Evolutionary conservation across 163 green algal genomes (phyloP).

Genomic region (Chlamydomonas reinhardtii): DNA sequence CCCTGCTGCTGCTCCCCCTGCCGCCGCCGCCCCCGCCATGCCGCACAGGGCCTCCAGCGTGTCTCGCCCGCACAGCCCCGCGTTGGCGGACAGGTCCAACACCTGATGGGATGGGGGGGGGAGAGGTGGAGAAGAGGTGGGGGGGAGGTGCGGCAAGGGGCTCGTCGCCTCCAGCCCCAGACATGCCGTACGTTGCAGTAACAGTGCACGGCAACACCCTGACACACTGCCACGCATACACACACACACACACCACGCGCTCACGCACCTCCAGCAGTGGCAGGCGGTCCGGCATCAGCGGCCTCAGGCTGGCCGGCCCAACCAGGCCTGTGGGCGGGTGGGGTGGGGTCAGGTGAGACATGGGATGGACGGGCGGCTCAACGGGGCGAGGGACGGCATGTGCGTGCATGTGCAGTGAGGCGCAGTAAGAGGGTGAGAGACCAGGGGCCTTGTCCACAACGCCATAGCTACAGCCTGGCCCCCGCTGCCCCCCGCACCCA

Average conservation of each 20-base stretch:
- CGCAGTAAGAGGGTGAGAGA: too few relatives aligned
- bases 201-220: too few relatives aligned
- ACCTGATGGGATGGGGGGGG: slow-evolving; percentile 5
- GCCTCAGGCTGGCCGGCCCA: background rate
- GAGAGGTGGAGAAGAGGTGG: background rate
- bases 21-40: background rate
- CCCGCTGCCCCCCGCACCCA: background rate
- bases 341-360: too few relatives aligned
- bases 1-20: slow-evolving; percentile 4
- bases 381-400: background rate
- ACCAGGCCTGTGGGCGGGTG: background rate
- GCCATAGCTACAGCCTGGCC: too few relatives aligned
- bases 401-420: background rate
- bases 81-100: slow-evolving; percentile 46
- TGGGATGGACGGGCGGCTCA: too few relatives aligned
- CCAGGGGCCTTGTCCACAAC: too few relatives aligned
- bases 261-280: too few relatives aligned
- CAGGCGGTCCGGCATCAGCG: too few relatives aligned
- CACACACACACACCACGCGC: background rate
- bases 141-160: background rate
- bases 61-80: background rate
- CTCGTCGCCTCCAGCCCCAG: too few relatives aligned
- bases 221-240: too few relatives aligned
- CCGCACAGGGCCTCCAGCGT: slow-evolving; percentile 14
- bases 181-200: too few relatives aligned